phyloP scores from a whole-genome alignment of 164 flowering plant genomes.

The Aristolochia californica region DNA sequence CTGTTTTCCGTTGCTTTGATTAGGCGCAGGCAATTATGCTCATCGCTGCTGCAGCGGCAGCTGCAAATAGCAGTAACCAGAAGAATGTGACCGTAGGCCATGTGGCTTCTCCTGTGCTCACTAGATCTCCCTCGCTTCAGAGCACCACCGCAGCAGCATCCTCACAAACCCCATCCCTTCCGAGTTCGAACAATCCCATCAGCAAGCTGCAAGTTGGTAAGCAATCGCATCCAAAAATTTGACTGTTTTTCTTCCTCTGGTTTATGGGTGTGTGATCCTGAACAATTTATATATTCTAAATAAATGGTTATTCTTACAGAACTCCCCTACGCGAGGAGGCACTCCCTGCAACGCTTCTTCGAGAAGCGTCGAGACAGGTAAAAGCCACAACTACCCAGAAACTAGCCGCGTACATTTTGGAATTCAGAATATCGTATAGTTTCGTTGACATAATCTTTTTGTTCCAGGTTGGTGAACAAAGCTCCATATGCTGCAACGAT shows the following conservation, averaged over 20 bases:
- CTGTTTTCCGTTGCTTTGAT: not conserved
- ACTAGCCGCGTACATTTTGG: not conserved
- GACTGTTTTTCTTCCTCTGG: not conserved
- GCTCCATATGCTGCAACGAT: slow-evolving; percentile 20
- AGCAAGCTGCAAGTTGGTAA: slow-evolving; percentile 40
- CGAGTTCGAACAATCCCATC: slow-evolving; percentile 15
- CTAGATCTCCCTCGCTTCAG: slow-evolving; percentile 34
- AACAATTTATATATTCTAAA: not conserved
- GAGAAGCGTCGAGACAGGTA: slow-evolving; percentile 53
- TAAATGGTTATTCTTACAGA: slow-evolving; percentile 16
- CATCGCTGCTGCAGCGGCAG: slow-evolving; percentile 32
- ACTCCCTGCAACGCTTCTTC: slow-evolving; percentile 46
- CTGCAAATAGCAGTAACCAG: slow-evolving; percentile 10
- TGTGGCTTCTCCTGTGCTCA: slow-evolving; percentile 21
- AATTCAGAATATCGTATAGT: not conserved
- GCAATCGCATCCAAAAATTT: not conserved
- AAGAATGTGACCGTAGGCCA: slow-evolving; percentile 6
- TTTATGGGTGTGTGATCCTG: not conserved
- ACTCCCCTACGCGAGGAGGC: slow-evolving; percentile 44
- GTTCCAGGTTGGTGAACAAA: slow-evolving; percentile 33
- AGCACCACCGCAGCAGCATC: slow-evolving; percentile 31
- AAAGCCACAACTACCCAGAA: not conserved
- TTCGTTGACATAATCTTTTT: not conserved
- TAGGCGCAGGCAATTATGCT: slow-evolving; percentile 39
- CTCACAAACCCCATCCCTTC: slow-evolving; percentile 16